Percentiles rank a stretch among this genome's conserved stretches.
Evolutionary conservation across 805 yeast species (phyloP).

Genomic region (Saccharomycopsis sp.): DNA sequence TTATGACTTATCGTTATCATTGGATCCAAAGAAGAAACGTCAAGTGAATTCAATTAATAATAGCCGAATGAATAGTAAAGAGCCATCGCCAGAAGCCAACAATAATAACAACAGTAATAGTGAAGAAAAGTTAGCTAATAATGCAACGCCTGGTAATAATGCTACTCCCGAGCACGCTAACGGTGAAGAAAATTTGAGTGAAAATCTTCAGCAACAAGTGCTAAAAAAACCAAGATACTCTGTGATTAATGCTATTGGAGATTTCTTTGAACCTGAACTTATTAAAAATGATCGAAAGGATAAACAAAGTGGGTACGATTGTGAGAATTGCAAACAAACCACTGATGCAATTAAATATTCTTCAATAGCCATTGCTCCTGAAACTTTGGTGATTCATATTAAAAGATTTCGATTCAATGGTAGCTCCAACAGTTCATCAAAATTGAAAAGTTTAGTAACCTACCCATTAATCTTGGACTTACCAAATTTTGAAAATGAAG

Average conservation of each 20-base stretch:
- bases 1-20: slow-evolving; percentile 81
- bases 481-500: slow-evolving; percentile 38
- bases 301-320: slow-evolving; percentile 65
- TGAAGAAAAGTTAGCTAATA: neutral
- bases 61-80: slow-evolving; percentile 14
- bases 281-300: slow-evolving; percentile 62
- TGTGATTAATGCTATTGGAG: slow-evolving; percentile 66
- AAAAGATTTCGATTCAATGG: slow-evolving; percentile 90
- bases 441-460: slow-evolving; percentile 79
- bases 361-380: slow-evolving; percentile 77
- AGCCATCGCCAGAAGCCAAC: slow-evolving; percentile 11
- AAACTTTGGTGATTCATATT: slow-evolving; percentile 77
- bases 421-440: slow-evolving; percentile 55
- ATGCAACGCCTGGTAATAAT: neutral
- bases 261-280: slow-evolving; percentile 77
- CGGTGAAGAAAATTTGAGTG: neutral
- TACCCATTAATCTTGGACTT: slow-evolving; percentile 76
- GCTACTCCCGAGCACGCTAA: neutral
- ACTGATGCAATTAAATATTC: slow-evolving; percentile 75
- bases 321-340: slow-evolving; percentile 75
- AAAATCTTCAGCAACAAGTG: neutral
- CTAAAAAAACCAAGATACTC: slow-evolving; percentile 40
- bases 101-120: neutral
- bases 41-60: slow-evolving; percentile 22
- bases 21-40: slow-evolving; percentile 46